Evolutionary conservation across 352 stramenopile genomes (phyloP).

Genomic region (Phytophthora parvispora): DNA sequence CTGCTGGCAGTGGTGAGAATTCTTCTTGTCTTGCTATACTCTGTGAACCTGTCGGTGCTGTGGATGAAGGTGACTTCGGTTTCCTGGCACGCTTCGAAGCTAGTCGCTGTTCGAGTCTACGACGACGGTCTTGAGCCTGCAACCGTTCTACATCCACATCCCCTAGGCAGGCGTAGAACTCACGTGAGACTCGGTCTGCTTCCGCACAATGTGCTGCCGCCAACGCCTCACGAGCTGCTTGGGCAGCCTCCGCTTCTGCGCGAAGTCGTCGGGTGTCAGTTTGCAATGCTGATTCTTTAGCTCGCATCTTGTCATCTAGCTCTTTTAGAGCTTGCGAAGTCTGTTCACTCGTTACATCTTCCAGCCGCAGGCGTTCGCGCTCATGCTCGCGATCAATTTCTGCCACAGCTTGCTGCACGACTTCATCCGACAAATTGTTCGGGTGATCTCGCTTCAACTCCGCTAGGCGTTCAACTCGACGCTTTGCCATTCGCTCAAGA

Average conservation of each 20-base stretch:
- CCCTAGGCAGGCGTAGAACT: constrained; percentile 34
- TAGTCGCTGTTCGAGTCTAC: constrained; percentile 36
- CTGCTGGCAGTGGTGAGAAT: neutral
- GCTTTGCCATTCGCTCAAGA: constrained; percentile 31
- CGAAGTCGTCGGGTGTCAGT: constrained; percentile 17
- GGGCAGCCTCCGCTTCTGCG: constrained; percentile 28
- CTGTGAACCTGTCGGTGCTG: neutral
- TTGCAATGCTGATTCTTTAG: constrained; percentile 17
- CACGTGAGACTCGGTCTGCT: constrained; percentile 30
- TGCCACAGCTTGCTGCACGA: constrained; percentile 5
- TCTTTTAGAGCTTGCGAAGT: constrained; percentile 23
- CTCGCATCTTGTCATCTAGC: constrained; percentile 26
- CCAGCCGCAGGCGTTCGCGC: constrained; percentile 26
- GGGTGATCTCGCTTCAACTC: constrained; percentile 22
- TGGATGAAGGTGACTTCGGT: neutral
- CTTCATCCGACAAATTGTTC: constrained; percentile 8
- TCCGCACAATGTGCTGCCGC: constrained; percentile 35
- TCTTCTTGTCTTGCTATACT: neutral
- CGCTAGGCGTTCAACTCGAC: constrained; percentile 14
- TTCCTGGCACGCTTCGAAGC: constrained; percentile 18
- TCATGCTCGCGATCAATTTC: constrained; percentile 31
- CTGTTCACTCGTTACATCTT: constrained; percentile 30
- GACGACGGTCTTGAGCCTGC: constrained; percentile 16
- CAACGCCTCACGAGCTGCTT: constrained; percentile 36
- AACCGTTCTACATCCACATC: constrained; percentile 22